Conservation (phyloP, 129 eudicot genomes). For the Helianthus tuberosus region DNA sequence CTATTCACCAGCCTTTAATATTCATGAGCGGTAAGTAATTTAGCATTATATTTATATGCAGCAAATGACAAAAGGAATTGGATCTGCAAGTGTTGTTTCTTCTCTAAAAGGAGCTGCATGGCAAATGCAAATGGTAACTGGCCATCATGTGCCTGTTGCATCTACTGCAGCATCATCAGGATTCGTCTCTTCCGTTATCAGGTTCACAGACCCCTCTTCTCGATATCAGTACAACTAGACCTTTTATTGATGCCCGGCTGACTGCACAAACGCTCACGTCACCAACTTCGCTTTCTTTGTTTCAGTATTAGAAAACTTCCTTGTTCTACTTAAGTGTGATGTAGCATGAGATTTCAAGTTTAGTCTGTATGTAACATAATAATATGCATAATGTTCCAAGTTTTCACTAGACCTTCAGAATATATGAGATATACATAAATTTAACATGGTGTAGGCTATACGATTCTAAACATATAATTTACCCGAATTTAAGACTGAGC, state of each 20-base stretch:
- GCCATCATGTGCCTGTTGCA: conserved; percentile 45
- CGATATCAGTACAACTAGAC: conserved; percentile 16
- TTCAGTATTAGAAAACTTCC: not conserved
- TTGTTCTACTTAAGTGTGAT: not conserved
- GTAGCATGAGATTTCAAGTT: conserved; percentile 4
- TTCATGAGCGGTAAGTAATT: not conserved
- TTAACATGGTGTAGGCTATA: not conserved
- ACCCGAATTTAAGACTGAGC: conserved; percentile 1
- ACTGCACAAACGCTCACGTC: not conserved
- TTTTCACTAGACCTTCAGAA: not conserved
- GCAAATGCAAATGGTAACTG: conserved; percentile 44
- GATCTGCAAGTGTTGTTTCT: conserved; percentile 37
- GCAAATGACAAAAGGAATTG: conserved; percentile 47
- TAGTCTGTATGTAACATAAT: not conserved
- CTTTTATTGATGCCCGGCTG: not conserved
- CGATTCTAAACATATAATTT: not conserved
- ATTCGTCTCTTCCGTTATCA: conserved; percentile 55
- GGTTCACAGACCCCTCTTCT: conserved; percentile 32
- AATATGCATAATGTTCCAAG: not conserved
- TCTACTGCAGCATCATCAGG: conserved; percentile 98
- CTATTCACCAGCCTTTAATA: not conserved
- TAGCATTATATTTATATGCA: conserved; percentile 25
- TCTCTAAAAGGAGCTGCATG: conserved; percentile 51
- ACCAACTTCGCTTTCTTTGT: not conserved
- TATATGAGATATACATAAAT: not conserved